phyloP scores from a whole-genome alignment of 2,329 filamentous ascomycete species.

The Cordyceps javanica region DNA sequence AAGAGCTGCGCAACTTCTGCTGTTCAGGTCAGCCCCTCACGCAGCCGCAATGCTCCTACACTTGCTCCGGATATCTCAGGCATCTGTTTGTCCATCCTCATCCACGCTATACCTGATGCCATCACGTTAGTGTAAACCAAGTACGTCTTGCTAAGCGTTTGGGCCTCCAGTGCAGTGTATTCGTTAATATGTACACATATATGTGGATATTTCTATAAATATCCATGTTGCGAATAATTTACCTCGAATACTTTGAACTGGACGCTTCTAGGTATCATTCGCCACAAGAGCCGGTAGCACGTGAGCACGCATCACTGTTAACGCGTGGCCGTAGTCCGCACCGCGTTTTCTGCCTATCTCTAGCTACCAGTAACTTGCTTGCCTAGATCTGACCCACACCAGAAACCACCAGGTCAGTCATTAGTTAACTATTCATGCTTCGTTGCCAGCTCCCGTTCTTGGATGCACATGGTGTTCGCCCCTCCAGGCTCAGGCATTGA shows the following conservation, averaged over 20 bases:
- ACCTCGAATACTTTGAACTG: too few relatives aligned
- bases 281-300: slow-evolving; percentile 8
- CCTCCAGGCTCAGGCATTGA: slow-evolving; percentile 16
- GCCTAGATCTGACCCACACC: slow-evolving; percentile 3
- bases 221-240: too few relatives aligned
- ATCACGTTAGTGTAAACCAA: background rate
- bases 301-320: slow-evolving; percentile 18
- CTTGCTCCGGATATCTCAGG: background rate
- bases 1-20: background rate
- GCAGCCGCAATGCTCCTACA: background rate
- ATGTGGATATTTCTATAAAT: background rate
- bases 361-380: background rate
- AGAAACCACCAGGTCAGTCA: background rate
- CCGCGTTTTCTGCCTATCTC: slow-evolving; percentile 4
- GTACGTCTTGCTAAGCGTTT: background rate
- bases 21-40: background rate
- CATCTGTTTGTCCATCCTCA: background rate
- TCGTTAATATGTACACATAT: background rate
- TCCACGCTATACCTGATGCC: background rate
- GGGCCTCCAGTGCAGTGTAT: background rate
- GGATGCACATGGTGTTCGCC: background rate
- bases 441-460: background rate
- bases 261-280: background rate
- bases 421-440: background rate
- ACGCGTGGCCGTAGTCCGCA: slow-evolving; percentile 14